Percentiles rank a stretch among this genome's conserved stretches.
Evolutionary conservation across 257 asterid genomes (phyloP).

Genomic region (Fraxinus cuspidata): DNA sequence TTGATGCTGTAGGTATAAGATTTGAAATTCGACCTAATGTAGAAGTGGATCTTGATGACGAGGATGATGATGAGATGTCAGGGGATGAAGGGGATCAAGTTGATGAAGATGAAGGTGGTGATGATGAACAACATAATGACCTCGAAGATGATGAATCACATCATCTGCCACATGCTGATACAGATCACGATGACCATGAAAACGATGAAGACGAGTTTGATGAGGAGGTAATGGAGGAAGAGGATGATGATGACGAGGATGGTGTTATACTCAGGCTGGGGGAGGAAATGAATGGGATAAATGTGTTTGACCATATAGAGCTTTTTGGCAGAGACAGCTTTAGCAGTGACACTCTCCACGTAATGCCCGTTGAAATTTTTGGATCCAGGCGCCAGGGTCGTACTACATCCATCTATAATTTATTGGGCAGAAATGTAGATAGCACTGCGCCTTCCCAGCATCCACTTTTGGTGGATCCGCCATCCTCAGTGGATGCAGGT

Average conservation of each 20-base stretch:
- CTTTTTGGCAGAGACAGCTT: slow-evolving; percentile 88
- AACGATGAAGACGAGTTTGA: slow-evolving; percentile 94
- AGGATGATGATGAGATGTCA: slow-evolving; percentile 74
- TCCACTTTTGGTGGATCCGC: slow-evolving; percentile 88
- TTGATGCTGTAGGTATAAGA: slow-evolving; percentile 67
- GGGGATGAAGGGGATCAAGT: slow-evolving; percentile 90
- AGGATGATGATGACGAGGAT: slow-evolving; percentile 95
- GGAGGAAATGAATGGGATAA: slow-evolving; percentile 95
- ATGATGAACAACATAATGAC: slow-evolving; percentile 65
- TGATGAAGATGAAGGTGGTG: slow-evolving; percentile 84
- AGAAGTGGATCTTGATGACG: slow-evolving; percentile 75
- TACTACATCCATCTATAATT: slow-evolving; percentile 89
- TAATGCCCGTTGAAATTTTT: slow-evolving; percentile 96
- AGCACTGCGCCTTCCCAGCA: slow-evolving; percentile 63
- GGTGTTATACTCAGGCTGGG: slow-evolving; percentile 88
- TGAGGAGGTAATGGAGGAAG: slow-evolving; percentile 92
- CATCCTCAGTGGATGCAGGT: slow-evolving; percentile 53
- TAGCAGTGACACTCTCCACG: slow-evolving; percentile 77
- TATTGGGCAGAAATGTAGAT: slow-evolving; percentile 79
- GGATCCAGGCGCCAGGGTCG: slow-evolving; percentile 95
- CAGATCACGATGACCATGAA: slow-evolving; percentile 97
- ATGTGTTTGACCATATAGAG: slow-evolving; percentile 93
- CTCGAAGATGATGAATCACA: slow-evolving; percentile 94
- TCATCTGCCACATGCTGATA: slow-evolving; percentile 86
- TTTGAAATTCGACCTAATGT: slow-evolving; percentile 74